phyloP scores from a whole-genome alignment of 1,139 yeast species.

The Torulaspora globosa region DNA sequence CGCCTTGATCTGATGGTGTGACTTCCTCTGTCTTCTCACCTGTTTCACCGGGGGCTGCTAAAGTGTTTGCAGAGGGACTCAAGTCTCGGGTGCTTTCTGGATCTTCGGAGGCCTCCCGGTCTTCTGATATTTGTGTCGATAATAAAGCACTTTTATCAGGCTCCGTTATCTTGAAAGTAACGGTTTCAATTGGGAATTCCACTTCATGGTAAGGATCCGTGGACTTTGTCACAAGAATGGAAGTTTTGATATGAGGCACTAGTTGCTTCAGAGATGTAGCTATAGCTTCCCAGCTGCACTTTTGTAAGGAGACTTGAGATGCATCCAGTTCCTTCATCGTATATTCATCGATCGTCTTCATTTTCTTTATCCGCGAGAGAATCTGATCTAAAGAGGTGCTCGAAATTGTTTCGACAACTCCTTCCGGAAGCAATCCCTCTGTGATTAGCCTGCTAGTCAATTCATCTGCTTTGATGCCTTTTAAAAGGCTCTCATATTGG shows the following conservation, averaged over 20 bases:
- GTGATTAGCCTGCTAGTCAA: slow-evolving; percentile 1
- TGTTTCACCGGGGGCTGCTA: slow-evolving; percentile 12
- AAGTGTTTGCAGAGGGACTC: slow-evolving; percentile 1
- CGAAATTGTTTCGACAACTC: neutral
- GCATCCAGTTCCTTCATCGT: slow-evolving; percentile 28
- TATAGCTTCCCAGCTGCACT: slow-evolving; percentile 32
- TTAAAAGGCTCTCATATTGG: slow-evolving; percentile 20
- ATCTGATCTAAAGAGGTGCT: slow-evolving; percentile 15
- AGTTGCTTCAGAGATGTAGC: slow-evolving; percentile 24
- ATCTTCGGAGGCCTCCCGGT: slow-evolving; percentile 5
- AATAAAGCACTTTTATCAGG: neutral
- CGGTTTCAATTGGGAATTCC: slow-evolving; percentile 46
- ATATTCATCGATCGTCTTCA: slow-evolving; percentile 34
- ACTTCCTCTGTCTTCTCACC: slow-evolving; percentile 12
- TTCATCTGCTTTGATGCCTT: slow-evolving; percentile 15
- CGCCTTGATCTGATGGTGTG: slow-evolving; percentile 10
- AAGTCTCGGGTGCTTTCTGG: slow-evolving; percentile 7
- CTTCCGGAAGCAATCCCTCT: slow-evolving; percentile 1
- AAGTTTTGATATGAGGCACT: slow-evolving; percentile 31
- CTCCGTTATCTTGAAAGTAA: slow-evolving; percentile 25
- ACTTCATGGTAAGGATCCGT: slow-evolving; percentile 51
- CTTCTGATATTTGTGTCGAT: neutral
- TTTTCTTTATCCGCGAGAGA: slow-evolving; percentile 22
- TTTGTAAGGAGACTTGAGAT: slow-evolving; percentile 22
- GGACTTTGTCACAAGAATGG: slow-evolving; percentile 27